Percentiles rank a stretch among this genome's conserved stretches.
Conservation (phyloP, 2,329 filamentous ascomycete species). For the Ophiocordyceps camponoti-leonardi region DNA sequence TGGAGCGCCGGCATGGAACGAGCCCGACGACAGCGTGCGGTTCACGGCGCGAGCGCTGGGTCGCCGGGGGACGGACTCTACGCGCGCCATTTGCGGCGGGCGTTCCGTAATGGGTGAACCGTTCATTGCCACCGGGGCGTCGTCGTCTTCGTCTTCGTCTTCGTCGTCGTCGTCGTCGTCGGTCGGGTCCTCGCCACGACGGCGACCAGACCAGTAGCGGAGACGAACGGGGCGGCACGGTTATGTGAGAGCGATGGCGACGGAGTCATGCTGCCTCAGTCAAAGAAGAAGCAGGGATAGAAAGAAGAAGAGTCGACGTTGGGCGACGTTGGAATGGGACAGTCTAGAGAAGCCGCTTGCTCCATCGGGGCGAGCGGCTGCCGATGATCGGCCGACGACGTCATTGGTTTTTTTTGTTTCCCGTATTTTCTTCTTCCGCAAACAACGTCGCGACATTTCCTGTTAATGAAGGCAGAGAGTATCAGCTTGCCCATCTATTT, state of each 20-base stretch:
- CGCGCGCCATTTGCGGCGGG: neutral
- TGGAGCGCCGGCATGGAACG: slow-evolving; percentile 34
- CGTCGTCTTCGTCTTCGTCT: no score
- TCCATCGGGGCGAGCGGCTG: neutral
- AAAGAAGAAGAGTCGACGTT: neutral
- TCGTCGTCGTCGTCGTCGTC: no score
- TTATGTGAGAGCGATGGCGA: neutral
- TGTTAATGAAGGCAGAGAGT: no score
- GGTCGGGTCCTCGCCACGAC: neutral
- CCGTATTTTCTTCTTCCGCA: neutral
- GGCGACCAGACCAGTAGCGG: neutral
- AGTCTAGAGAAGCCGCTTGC: neutral
- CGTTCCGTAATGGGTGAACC: no score
- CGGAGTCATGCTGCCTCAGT: neutral
- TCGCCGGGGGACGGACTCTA: neutral
- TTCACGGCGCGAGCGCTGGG: slow-evolving; percentile 1
- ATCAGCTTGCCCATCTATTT: no score
- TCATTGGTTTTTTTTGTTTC: neutral
- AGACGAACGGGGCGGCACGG: neutral
- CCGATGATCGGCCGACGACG: neutral
- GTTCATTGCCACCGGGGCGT: no score
- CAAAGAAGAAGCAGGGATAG: neutral
- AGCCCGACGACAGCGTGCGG: slow-evolving; percentile 21
- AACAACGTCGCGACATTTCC: no score
- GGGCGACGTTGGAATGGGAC: neutral